These are phyloP conservation scores for Scalesia atractyloides DNA, from an alignment of 129 eudicot species.

Conservation along the genomic window DNA sequence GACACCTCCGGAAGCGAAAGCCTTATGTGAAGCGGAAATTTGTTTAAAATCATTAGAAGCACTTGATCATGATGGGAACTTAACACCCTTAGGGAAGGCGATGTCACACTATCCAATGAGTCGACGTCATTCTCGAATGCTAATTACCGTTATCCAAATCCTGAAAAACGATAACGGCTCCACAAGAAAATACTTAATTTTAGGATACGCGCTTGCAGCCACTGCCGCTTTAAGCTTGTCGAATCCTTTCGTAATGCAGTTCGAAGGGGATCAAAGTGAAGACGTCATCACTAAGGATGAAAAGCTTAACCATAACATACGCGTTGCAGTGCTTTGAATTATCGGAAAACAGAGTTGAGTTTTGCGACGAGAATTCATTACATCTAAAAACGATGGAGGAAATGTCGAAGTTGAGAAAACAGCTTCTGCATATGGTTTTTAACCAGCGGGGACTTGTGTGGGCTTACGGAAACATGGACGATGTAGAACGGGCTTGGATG, in stretches of 20 bases:
- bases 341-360: slow-evolving; percentile 47
- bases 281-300: slow-evolving; percentile 38
- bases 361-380: slow-evolving; percentile 58
- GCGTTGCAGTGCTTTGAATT: slow-evolving; percentile 82
- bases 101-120: slow-evolving; percentile 97
- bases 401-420: slow-evolving; percentile 89
- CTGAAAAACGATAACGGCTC: slow-evolving; percentile 42
- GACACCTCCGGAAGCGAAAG: slow-evolving; percentile 68
- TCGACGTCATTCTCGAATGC: slow-evolving; percentile 97
- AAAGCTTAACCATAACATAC: slow-evolving; percentile 52
- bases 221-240: slow-evolving; percentile 93
- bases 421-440: slow-evolving; percentile 72
- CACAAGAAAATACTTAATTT: slow-evolving; percentile 52
- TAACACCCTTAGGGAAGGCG: slow-evolving; percentile 78
- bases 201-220: slow-evolving; percentile 87
- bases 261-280: slow-evolving; percentile 44
- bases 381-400: slow-evolving; percentile 88
- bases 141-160: slow-evolving; percentile 77
- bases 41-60: slow-evolving; percentile 89
- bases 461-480: slow-evolving; percentile 55
- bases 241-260: slow-evolving; percentile 72
- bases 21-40: slow-evolving; percentile 66
- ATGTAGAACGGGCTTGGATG: slow-evolving; percentile 84
- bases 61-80: slow-evolving; percentile 58
- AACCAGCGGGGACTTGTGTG: slow-evolving; percentile 61